Evolutionary conservation across 352 stramenopile species (phyloP).

Genomic region (Pythium pectinolyticum): DNA sequence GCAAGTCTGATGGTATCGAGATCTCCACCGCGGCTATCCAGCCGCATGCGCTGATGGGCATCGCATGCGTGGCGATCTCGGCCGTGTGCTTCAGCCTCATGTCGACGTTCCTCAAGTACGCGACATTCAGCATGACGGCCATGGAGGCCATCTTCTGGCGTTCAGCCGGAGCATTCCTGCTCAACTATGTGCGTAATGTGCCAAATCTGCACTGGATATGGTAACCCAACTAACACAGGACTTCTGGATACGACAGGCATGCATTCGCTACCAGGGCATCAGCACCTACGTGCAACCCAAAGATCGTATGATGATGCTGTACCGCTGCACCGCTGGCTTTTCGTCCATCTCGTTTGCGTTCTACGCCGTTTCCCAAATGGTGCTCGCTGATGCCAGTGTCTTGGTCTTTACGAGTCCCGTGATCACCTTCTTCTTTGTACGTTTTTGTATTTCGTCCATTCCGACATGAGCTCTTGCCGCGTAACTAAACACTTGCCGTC

Average conservation of each 20-base stretch:
- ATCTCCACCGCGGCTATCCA: background rate
- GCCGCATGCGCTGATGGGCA: conserved; percentile 57
- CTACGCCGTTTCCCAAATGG: conserved; percentile 78
- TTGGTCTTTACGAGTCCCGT: conserved; percentile 77
- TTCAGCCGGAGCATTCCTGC: conserved; percentile 45
- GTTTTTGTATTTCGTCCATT: too few relatives aligned
- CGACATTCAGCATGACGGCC: conserved; percentile 73
- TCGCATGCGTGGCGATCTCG: conserved; percentile 66
- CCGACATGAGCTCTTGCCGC: too few relatives aligned
- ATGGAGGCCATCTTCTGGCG: conserved; percentile 83
- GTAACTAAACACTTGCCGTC: too few relatives aligned
- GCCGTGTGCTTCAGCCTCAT: conserved; percentile 84
- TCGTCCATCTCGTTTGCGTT: conserved; percentile 76
- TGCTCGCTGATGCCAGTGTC: conserved; percentile 68
- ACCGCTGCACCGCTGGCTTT: conserved; percentile 65
- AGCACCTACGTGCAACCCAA: conserved; percentile 48
- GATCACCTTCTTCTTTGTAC: conserved; percentile 72
- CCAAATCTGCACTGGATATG: background rate
- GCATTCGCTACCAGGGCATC: conserved; percentile 45
- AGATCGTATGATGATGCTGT: conserved; percentile 60
- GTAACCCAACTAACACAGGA: background rate
- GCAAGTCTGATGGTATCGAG: conserved; percentile 17
- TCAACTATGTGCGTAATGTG: conserved; percentile 57
- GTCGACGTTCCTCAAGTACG: conserved; percentile 80
- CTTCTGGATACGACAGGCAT: conserved; percentile 12